A percentile compares a stretch with the other conserved stretches of the same genome.
These are phyloP conservation scores for Trichoderma atroviride DNA, from an alignment of 2,329 filamentous ascomycete genomes.

Conservation along the genomic window DNA sequence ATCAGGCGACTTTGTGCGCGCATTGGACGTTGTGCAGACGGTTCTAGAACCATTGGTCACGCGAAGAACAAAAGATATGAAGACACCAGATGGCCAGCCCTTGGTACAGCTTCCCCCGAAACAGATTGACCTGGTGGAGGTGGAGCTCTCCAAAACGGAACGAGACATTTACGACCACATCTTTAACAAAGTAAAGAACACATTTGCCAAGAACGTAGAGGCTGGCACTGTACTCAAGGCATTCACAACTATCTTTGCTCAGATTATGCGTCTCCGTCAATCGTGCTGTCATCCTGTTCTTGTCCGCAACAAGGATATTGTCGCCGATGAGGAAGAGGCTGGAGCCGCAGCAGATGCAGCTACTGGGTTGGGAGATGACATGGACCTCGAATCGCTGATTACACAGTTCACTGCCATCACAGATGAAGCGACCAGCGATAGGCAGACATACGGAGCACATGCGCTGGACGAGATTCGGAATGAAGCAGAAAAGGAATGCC, in stretches of 20 bases:
- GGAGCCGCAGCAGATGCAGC: constrained; percentile 72
- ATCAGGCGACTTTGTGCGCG: constrained; percentile 89
- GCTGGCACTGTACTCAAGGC: constrained; percentile 93
- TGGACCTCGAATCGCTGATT: constrained; percentile 88
- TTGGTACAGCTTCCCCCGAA: constrained; percentile 82
- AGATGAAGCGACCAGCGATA: constrained; percentile 64
- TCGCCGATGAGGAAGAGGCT: constrained; percentile 86
- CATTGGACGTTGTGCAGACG: constrained; percentile 94
- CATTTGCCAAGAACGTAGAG: constrained; percentile 84
- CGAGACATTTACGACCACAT: constrained; percentile 92
- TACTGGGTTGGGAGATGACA: constrained; percentile 86
- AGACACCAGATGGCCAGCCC: constrained; percentile 75
- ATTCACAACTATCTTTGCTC: constrained; percentile 95
- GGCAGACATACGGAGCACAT: constrained; percentile 73
- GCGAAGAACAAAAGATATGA: constrained; percentile 96
- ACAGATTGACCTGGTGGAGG: constrained; percentile 79
- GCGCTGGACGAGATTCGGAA: constrained; percentile 89
- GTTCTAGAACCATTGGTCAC: constrained; percentile 95
- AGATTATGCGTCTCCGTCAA: constrained; percentile 89
- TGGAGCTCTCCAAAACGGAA: constrained; percentile 83
- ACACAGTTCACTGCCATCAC: constrained; percentile 76
- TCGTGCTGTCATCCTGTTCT: constrained; percentile 92
- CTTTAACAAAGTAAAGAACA: constrained; percentile 76
- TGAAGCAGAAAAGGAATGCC: constrained; percentile 86
- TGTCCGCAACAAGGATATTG: constrained; percentile 80